These are phyloP conservation scores for Cerrena zonata DNA, from an alignment of 1,284 basidiomycete species.

Conservation along the genomic window DNA sequence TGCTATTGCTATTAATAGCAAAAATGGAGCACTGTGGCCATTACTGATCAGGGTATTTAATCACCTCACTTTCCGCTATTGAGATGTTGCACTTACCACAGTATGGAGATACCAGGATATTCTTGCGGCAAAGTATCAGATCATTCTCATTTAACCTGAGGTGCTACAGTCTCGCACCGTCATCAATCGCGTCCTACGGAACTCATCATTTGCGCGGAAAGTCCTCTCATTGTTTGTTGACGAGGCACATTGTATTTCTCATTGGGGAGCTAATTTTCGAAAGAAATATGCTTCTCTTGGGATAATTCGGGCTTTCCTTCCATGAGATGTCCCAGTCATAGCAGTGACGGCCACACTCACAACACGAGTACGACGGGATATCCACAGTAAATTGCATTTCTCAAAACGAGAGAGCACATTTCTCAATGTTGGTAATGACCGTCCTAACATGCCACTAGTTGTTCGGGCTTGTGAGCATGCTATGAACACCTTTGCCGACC, in stretches of 20 bases:
- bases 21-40: slow-evolving; percentile 19
- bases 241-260: slow-evolving; percentile 32
- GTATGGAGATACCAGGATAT: slow-evolving; percentile 22
- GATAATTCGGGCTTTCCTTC: slow-evolving; percentile 30
- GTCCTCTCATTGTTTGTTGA: slow-evolving; percentile 30
- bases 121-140: slow-evolving; percentile 22
- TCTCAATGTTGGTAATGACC: slow-evolving; percentile 10
- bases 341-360: slow-evolving; percentile 37
- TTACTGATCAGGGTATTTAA: slow-evolving; percentile 20
- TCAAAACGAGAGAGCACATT: slow-evolving; percentile 8
- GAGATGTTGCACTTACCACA: not conserved
- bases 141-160: slow-evolving; percentile 8
- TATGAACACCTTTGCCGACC: slow-evolving; percentile 31
- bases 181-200: slow-evolving; percentile 27
- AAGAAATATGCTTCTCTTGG: slow-evolving; percentile 36
- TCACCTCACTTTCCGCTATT: not conserved
- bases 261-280: slow-evolving; percentile 30
- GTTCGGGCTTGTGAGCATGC: slow-evolving; percentile 33
- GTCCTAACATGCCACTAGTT: slow-evolving; percentile 31
- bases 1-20: slow-evolving; percentile 31
- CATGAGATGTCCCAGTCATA: too few relatives aligned
- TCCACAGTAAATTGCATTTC: slow-evolving; percentile 31
- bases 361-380: slow-evolving; percentile 24
- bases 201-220: slow-evolving; percentile 19
- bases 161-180: slow-evolving; percentile 26